phyloP scores from a whole-genome alignment of 805 yeast genomes.

The Cyberlindnera samutprakarnensis region DNA sequence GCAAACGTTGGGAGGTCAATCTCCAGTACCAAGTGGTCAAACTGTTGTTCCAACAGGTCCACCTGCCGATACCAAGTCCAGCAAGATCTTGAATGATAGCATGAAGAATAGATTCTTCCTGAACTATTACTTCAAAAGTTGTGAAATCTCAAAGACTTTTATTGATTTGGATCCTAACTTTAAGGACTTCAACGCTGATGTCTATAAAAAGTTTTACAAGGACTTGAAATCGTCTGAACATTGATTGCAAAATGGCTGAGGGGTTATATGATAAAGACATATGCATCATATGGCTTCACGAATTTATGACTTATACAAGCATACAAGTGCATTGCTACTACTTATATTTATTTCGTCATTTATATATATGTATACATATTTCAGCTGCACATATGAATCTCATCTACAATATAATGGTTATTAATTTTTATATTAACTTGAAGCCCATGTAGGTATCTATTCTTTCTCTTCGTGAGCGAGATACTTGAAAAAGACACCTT shows the following conservation, averaged over 20 bases:
- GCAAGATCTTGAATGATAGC: slow-evolving; percentile 16
- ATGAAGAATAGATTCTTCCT: slow-evolving; percentile 24
- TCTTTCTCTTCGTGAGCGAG: slow-evolving; percentile 1
- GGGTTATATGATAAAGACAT: too few relatives aligned
- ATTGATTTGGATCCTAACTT: slow-evolving; percentile 58
- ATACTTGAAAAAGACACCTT: slow-evolving; percentile 11
- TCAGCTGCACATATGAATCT: too few relatives aligned
- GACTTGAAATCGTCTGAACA: slow-evolving; percentile 17
- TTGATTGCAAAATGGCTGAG: too few relatives aligned
- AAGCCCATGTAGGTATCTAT: too few relatives aligned
- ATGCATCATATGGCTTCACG: too few relatives aligned
- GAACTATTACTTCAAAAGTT: slow-evolving; percentile 45
- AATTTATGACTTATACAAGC: slow-evolving; percentile 2
- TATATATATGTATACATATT: too few relatives aligned
- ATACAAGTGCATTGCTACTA: slow-evolving; percentile 2
- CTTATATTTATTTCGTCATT: too few relatives aligned
- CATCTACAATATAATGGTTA: too few relatives aligned
- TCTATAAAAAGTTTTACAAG: slow-evolving; percentile 33
- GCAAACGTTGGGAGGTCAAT: slow-evolving; percentile 2
- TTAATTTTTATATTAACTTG: too few relatives aligned
- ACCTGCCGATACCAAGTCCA: slow-evolving; percentile 1
- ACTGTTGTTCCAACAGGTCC: slow-evolving; percentile 1
- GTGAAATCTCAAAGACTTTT: slow-evolving; percentile 52
- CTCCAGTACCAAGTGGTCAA: neutral
- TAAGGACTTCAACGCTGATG: slow-evolving; percentile 43